Evolutionary conservation across 2,329 filamentous ascomycete genomes (phyloP).

Genomic region (Onygenales sp.): DNA sequence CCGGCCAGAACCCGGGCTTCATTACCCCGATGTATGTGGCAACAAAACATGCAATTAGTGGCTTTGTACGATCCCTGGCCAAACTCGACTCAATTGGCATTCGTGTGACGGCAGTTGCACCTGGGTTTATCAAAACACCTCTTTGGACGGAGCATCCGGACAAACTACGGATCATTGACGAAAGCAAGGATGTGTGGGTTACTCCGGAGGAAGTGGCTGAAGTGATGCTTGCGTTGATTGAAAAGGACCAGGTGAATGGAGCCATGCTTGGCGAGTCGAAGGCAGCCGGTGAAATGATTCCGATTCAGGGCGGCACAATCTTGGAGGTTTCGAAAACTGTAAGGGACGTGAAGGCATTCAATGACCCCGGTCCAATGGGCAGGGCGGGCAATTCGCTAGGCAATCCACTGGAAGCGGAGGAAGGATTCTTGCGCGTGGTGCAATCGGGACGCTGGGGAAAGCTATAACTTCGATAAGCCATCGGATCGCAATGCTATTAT

Average conservation of each 20-base stretch:
- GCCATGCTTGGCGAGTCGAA: slow-evolving; percentile 21
- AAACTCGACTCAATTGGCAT: slow-evolving; percentile 40
- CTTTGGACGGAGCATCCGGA: slow-evolving; percentile 54
- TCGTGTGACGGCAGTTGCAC: slow-evolving; percentile 50
- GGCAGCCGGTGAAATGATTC: slow-evolving; percentile 21
- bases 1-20: slow-evolving; percentile 31
- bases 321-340: slow-evolving; percentile 49
- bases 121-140: slow-evolving; percentile 52
- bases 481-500: not conserved
- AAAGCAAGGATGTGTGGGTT: slow-evolving; percentile 45
- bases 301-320: slow-evolving; percentile 41
- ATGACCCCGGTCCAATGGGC: slow-evolving; percentile 45
- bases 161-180: slow-evolving; percentile 44
- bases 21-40: slow-evolving; percentile 39
- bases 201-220: slow-evolving; percentile 52
- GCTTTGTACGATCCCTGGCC: slow-evolving; percentile 41
- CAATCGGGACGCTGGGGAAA: slow-evolving; percentile 41
- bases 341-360: slow-evolving; percentile 40
- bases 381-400: slow-evolving; percentile 38
- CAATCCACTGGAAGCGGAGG: slow-evolving; percentile 29
- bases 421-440: slow-evolving; percentile 44
- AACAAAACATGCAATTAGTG: slow-evolving; percentile 41
- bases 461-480: not conserved
- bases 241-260: slow-evolving; percentile 36
- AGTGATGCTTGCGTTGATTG: slow-evolving; percentile 48